Evolutionary conservation across 78 protist genomes (phyloP), one percentile per base, ranked within the genome.

Genomic region (Dictyostelium firmibasis): DNA sequence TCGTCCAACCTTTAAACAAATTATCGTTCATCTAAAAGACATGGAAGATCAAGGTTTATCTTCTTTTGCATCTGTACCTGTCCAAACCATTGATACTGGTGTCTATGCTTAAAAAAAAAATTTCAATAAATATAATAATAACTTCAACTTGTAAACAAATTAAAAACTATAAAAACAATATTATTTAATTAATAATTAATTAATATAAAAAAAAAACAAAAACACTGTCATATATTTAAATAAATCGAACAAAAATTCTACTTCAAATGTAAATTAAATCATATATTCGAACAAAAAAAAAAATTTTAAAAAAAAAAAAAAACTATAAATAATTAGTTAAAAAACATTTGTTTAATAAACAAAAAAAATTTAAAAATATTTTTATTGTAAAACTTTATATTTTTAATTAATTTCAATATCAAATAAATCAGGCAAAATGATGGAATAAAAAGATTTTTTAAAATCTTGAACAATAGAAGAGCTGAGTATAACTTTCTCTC

Each of bases 1-100:
- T 1, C 85, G 96, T 53, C 96, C 96, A 23, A 79, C 96, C 7
- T 92, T 92, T 76, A 78, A 31, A 79, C 93, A 88, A 78, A 79
- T 88, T 33, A 88, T 88, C 43, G 47, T 41, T 2, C 93, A 88
- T 53, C 78, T 88, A 27, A 78, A 79, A 44, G 93, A 88, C 43
- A 88, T 88, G 93, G 86, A 79, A 57, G 62, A 41, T 16, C 53
- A 77, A 64, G 93, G 93, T 67, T 14, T 79, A 20, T 64, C 86
- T 27, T 88, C 93, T 11, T 88, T 88, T 79, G 93, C 93, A 7
- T 85, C 93, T 11, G 27, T 88, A 13, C 86, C 86, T 14, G 76
- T 50, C 2, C 36, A 69, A 25, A 76, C 67, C 16, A 62, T 88
- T n/a, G 93, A 88, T 79, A 44, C 93, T 29, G 93, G 93, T 31